Evolutionary conservation across 208 protist species (phyloP).

Genomic region (Leishmania lainsoni): DNA sequence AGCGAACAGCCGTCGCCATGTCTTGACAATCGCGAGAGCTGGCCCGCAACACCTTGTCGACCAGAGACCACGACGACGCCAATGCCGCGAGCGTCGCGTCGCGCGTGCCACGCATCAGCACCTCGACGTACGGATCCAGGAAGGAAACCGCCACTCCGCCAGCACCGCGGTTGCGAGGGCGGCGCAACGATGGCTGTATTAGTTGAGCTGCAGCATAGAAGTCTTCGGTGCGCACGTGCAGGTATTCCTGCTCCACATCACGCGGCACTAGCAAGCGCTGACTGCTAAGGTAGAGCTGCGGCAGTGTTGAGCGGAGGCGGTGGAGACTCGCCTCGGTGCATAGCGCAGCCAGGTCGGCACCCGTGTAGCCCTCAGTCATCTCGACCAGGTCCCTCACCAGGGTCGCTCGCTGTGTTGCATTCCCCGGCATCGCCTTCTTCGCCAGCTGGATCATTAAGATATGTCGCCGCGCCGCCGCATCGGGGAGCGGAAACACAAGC

Average conservation of each 20-base stretch:
- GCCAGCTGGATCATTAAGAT: conserved; percentile 97
- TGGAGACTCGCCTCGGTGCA: conserved; percentile 98
- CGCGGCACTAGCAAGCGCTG: conserved; percentile 51
- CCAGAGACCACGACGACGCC: conserved; percentile 51
- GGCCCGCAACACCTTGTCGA: conserved; percentile 34
- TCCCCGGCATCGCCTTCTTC: conserved; percentile 95
- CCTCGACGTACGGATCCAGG: conserved; percentile 48
- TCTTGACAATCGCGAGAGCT: conserved; percentile 62
- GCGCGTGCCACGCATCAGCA: conserved; percentile 51
- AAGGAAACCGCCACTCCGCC: not conserved
- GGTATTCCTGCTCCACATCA: conserved; percentile 7
- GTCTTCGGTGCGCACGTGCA: conserved; percentile 60
- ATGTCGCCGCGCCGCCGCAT: conserved; percentile 78
- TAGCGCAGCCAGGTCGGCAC: conserved; percentile 98
- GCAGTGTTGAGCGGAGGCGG: conserved; percentile 69
- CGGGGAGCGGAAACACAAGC: conserved; percentile 87
- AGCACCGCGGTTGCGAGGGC: conserved; percentile 4
- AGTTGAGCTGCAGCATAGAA: conserved; percentile 73
- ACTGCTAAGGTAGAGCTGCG: conserved; percentile 79
- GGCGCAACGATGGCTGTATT: conserved; percentile 65
- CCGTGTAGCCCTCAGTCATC: conserved; percentile 98
- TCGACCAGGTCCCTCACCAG: conserved; percentile 81
- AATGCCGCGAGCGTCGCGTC: conserved; percentile 46
- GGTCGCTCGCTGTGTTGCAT: conserved; percentile 39
- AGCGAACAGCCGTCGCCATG: conserved; percentile 47